Evolutionary conservation across 495 filamentous ascomycete genomes (phyloP).

Genomic region (Astrocystis sublimbata): DNA sequence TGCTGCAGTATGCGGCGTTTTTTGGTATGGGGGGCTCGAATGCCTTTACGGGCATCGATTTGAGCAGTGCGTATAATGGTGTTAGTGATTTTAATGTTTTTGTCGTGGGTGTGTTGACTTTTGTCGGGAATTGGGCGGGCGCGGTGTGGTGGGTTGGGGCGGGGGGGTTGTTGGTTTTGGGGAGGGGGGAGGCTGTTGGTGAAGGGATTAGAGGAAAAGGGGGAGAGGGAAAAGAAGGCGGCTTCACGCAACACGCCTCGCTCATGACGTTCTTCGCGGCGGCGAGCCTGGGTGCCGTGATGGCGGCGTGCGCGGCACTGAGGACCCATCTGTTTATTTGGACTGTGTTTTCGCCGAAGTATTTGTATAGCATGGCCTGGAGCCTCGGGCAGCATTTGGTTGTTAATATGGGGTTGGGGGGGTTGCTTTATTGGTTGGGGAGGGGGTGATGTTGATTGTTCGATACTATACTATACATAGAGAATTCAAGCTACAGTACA

Average conservation of each 20-base stretch:
- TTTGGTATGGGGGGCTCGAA: conserved; percentile 93
- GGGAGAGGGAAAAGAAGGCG: no score
- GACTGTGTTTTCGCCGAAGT: conserved; percentile 98
- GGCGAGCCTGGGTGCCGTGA: conserved; percentile 65
- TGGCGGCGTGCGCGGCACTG: conserved; percentile 82
- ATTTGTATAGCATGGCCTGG: conserved; percentile 89
- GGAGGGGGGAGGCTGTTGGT: not conserved
- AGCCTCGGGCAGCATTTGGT: conserved; percentile 73
- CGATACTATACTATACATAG: no score
- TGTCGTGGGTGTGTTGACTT: conserved; percentile 76
- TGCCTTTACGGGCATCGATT: conserved; percentile 83
- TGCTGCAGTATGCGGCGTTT: conserved; percentile 75
- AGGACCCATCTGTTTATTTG: conserved; percentile 95
- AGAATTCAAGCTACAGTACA: no score
- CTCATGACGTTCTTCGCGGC: conserved; percentile 68
- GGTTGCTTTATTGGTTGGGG: conserved; percentile 58
- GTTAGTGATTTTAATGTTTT: conserved; percentile 66
- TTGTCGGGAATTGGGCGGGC: conserved; percentile 87
- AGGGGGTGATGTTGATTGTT: no score
- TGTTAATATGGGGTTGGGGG: conserved; percentile 62
- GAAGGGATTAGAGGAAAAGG: no score
- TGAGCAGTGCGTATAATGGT: conserved; percentile 84
- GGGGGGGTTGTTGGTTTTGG: conserved; percentile 53
- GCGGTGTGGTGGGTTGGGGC: conserved; percentile 82
- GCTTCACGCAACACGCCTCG: conserved; percentile 52